Conservation (phyloP, 352 stramenopile species). For the Aphanomyces stellatus region DNA sequence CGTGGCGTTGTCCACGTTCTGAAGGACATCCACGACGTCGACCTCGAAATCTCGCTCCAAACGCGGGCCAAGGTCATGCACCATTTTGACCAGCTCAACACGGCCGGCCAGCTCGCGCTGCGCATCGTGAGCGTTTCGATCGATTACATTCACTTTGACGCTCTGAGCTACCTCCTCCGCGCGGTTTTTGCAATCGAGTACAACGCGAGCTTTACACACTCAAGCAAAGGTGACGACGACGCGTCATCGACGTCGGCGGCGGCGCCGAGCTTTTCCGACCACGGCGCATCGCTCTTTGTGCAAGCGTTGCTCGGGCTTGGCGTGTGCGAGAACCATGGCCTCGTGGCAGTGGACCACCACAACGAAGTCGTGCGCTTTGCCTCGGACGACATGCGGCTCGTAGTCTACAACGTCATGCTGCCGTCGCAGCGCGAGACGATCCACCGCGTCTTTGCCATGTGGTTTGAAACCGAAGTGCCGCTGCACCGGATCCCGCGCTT, state of each 20-base stretch:
- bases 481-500: constrained; percentile 23
- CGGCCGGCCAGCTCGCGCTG: constrained; percentile 47
- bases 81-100: constrained; percentile 44
- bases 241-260: constrained; percentile 33
- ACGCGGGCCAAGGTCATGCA: constrained; percentile 63
- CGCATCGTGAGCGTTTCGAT: constrained; percentile 62
- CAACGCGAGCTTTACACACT: constrained; percentile 28
- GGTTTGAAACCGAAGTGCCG: constrained; percentile 33
- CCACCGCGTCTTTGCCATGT: constrained; percentile 51
- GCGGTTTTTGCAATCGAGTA: constrained; percentile 33
- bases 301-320: constrained; percentile 35
- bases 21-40: constrained; percentile 61
- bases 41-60: constrained; percentile 64
- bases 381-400: constrained; percentile 38
- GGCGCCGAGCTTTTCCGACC: too few species aligned
- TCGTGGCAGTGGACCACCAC: constrained; percentile 4
- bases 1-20: constrained; percentile 51
- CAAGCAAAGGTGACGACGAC: constrained; percentile 20
- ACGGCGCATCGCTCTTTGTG: constrained; percentile 31
- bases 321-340: constrained; percentile 20
- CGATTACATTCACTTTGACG: constrained; percentile 46
- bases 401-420: constrained; percentile 55
- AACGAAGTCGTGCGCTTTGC: constrained; percentile 5
- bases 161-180: constrained; percentile 44
- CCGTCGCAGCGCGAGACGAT: constrained; percentile 57